Percentiles rank a stretch among this genome's conserved stretches.
Evolutionary conservation across 2,329 filamentous ascomycete species (phyloP).

Genomic region (Capronia epimyces): DNA sequence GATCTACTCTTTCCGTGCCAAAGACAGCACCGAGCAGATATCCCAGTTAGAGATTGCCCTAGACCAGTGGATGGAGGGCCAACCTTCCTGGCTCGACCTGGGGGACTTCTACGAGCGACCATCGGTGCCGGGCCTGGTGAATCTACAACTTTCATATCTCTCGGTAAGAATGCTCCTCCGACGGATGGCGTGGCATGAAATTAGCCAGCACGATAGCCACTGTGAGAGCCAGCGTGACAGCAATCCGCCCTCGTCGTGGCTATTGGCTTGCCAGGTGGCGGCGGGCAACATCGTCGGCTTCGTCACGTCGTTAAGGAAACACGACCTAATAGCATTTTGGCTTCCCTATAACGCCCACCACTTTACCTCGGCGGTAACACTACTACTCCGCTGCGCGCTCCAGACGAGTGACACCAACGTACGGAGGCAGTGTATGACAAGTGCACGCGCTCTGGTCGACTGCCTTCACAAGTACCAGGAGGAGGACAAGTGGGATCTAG

Average conservation of each 20-base stretch:
- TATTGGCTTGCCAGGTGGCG: constrained; percentile 19
- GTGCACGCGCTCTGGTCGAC: constrained; percentile 45
- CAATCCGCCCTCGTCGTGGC: constrained; percentile 28
- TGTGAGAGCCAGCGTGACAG: too few species aligned
- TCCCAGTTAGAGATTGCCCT: constrained; percentile 43
- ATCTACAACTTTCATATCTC: constrained; percentile 42
- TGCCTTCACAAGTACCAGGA: constrained; percentile 45
- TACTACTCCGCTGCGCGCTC: constrained; percentile 26
- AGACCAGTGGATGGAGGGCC: constrained; percentile 43
- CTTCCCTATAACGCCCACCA: constrained; percentile 27
- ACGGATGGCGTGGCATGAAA: constrained; percentile 44
- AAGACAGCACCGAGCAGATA: constrained; percentile 41
- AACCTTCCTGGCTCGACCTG: constrained; percentile 41
- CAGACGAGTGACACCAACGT: constrained; percentile 42
- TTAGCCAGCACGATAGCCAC: constrained; percentile 24
- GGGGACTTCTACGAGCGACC: constrained; percentile 33
- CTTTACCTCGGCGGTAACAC: constrained; percentile 28
- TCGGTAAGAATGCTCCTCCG: constrained; percentile 46
- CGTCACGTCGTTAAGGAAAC: constrained; percentile 40
- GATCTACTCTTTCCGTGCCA: constrained; percentile 43
- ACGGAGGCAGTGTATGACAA: constrained; percentile 43
- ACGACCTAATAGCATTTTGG: constrained; percentile 26
- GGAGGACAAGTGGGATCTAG: constrained; percentile 52
- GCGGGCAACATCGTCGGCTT: constrained; percentile 24
- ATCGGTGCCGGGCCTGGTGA: constrained; percentile 40